These are phyloP conservation scores for Astrocystis sublimbata DNA, from an alignment of 495 filamentous ascomycete genomes.

Conservation along the genomic window DNA sequence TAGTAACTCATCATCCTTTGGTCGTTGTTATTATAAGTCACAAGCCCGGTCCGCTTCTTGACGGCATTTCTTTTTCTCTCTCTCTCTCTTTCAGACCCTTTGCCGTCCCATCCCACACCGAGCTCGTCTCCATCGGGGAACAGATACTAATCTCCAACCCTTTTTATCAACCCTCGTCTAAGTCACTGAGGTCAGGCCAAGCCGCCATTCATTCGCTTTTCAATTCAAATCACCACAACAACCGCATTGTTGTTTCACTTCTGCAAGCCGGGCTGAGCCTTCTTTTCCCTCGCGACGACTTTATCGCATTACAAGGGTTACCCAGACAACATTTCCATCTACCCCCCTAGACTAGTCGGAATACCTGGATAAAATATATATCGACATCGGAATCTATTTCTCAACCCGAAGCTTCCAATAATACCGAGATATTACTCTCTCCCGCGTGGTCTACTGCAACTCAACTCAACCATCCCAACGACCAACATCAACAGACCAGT, in stretches of 20 bases:
- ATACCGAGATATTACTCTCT: too few relatives aligned
- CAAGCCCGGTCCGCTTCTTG: neutral
- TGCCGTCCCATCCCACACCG: conserved; percentile 1
- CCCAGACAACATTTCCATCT: neutral
- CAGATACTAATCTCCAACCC: too few relatives aligned
- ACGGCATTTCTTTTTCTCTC: conserved; percentile 1
- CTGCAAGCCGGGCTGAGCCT: conserved; percentile 41
- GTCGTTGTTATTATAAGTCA: neutral
- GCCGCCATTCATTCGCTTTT: conserved; percentile 31
- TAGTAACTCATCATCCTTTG: too few relatives aligned
- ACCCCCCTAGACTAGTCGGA: too few relatives aligned
- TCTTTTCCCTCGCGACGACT: conserved; percentile 8
- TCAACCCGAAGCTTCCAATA: too few relatives aligned
- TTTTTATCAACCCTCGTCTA: conserved; percentile 23
- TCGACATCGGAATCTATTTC: too few relatives aligned
- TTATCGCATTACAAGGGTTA: neutral
- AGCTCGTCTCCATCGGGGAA: neutral
- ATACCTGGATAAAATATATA: too few relatives aligned
- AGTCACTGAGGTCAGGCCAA: too few relatives aligned
- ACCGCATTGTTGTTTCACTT: conserved; percentile 22
- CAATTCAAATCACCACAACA: neutral
- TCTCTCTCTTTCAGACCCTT: conserved; percentile 31
- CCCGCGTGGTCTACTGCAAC: too few relatives aligned
- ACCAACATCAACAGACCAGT: conserved; percentile 5
- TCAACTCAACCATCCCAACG: too few relatives aligned